These are phyloP conservation scores for Rhizopogon sp. DNA, from an alignment of 768 basidiomycete species.

Conservation along the genomic window DNA sequence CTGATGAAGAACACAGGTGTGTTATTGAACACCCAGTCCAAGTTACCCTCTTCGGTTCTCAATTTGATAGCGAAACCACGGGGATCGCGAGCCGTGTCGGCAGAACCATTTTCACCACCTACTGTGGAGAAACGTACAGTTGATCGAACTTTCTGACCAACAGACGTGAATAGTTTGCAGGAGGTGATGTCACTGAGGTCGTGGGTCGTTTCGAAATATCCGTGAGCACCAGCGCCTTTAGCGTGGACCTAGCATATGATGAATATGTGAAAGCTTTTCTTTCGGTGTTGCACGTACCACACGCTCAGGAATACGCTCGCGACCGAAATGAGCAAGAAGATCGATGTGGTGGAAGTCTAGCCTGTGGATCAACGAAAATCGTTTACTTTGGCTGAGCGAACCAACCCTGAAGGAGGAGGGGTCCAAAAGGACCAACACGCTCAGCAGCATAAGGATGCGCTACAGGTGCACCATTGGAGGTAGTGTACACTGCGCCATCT, in stretches of 20 bases:
- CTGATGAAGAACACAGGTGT: conserved; percentile 90
- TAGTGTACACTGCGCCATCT: conserved; percentile 72
- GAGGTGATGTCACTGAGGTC: conserved; percentile 79
- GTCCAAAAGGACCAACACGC: conserved; percentile 68
- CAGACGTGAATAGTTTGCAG: conserved; percentile 57
- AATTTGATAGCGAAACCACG: conserved; percentile 91
- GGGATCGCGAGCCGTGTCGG: conserved; percentile 91
- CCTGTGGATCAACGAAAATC: conserved; percentile 11
- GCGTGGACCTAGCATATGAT: conserved; percentile 68
- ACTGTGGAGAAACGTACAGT: conserved; percentile 95
- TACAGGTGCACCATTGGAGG: conserved; percentile 78
- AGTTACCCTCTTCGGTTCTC: conserved; percentile 86
- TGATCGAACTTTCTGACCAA: conserved; percentile 63
- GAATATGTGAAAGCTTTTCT: conserved; percentile 9
- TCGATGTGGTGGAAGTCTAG: conserved; percentile 87
- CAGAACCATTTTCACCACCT: conserved; percentile 80
- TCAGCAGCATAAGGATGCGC: conserved; percentile 75
- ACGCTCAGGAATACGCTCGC: conserved; percentile 95
- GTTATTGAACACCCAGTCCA: conserved; percentile 92
- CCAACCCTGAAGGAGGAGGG: conserved; percentile 84
- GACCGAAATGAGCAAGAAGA: conserved; percentile 86
- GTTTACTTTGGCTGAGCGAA: conserved; percentile 3
- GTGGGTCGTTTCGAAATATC: conserved; percentile 87
- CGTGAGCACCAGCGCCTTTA: conserved; percentile 91
- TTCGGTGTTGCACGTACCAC: conserved; percentile 46